A percentile compares a stretch with the other conserved stretches of the same genome.
Conservation (phyloP, 768 basidiomycete species). For the Hericium coralloides region DNA sequence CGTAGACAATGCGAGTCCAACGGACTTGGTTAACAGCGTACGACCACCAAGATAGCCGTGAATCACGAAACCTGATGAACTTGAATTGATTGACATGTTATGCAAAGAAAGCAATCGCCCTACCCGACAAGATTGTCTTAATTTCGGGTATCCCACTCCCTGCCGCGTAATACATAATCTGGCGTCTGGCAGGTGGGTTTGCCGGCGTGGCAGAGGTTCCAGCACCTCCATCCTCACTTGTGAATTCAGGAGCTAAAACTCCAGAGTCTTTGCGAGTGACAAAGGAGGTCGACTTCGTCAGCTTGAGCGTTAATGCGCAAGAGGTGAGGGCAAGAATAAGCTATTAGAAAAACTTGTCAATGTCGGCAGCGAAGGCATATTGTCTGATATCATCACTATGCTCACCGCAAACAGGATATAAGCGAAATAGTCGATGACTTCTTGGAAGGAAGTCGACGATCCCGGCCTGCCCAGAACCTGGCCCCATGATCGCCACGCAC, state of each 20-base stretch:
- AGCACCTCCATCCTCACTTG: constrained; percentile 14
- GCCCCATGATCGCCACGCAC: constrained; percentile 72
- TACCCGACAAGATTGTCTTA: constrained; percentile 87
- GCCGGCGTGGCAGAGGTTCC: constrained; percentile 15
- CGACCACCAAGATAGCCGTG: constrained; percentile 93
- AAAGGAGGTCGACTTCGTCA: constrained; percentile 87
- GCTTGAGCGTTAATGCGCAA: constrained; percentile 70
- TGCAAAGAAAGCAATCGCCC: constrained; percentile 3
- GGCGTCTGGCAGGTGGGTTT: constrained; percentile 35
- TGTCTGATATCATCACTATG: constrained; percentile 5
- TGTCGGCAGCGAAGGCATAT: background rate
- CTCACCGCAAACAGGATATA: constrained; percentile 78
- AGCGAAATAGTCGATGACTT: constrained; percentile 50
- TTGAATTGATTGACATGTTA: constrained; percentile 7
- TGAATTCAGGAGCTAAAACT: constrained; percentile 43
- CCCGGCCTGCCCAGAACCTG: constrained; percentile 35
- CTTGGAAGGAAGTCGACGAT: constrained; percentile 26
- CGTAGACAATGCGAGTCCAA: constrained; percentile 85
- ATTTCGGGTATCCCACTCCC: constrained; percentile 97
- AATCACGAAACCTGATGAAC: constrained; percentile 75
- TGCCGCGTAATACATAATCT: constrained; percentile 86
- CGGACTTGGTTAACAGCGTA: constrained; percentile 81
- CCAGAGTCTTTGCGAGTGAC: constrained; percentile 83
- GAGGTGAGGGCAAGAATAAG: constrained; percentile 64
- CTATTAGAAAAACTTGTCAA: constrained; percentile 28